Evolutionary conservation across 1,284 basidiomycete species (phyloP), one percentile per base, ranked within the genome.

Genomic region (Binderoboletus segoi): DNA sequence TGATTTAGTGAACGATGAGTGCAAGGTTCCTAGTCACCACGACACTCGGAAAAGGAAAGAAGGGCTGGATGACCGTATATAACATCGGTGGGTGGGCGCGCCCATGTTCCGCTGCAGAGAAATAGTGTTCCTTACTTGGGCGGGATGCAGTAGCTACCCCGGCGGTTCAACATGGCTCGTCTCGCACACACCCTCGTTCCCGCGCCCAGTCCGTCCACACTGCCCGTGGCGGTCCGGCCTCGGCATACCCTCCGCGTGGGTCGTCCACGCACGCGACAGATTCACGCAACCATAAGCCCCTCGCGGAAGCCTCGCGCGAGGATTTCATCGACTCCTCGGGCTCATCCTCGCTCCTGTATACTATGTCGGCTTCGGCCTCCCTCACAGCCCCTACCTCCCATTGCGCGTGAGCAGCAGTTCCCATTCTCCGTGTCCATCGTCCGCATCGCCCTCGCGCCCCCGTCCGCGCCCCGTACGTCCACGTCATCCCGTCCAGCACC

Each of bases 261-360:
- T 93, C 30, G 66, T 93, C 32, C 82, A 89, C 71, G 81, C 87
- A 53, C 81, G 88, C 86, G 84, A 89, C 61, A 79, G 79, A 82
- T 66, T 73, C 80, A 8, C 81, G 82, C 63, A 91, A 93, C 71
- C 89, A 93, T 70, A 93, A 92, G 64, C 90, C 91, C 3, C 77
- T 93, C 7, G 90, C 89, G 1, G 90, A 93, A 63, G 83, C 92
- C 59, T 86, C 88, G 0, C 90, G 92, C 61, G 90, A 92, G 60
- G 90, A 93, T 62, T 93, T 93, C 62, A 83, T 93, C 33, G 81
- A 86, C 75, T 90, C 35, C 77, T 92, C 1, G 88, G 89, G 0
- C 91, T 90, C 15, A 68, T 92, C 20, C 81, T 93, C 24, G 87
- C 85, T 0, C 89, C 89, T 11, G 89, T 91, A 67, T 91, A 91